Conservation (phyloP, 371 early-diverging fungal genomes). For the Dichotomocladium elegans region DNA sequence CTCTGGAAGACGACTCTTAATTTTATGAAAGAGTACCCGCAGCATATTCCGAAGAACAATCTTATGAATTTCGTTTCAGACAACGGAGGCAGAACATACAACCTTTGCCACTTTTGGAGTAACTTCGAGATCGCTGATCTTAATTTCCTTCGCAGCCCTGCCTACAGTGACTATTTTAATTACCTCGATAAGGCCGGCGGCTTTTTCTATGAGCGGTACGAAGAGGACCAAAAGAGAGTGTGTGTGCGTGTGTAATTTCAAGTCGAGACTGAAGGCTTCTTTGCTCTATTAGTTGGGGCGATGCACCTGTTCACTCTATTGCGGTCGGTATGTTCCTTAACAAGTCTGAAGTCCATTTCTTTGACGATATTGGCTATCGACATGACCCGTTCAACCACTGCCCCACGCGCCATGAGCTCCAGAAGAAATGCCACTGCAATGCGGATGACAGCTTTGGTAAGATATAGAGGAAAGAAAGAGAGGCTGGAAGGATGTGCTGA, state of each 20-base stretch:
- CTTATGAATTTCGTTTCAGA: conserved; percentile 33
- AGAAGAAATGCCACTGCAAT: conserved; percentile 53
- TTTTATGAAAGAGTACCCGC: conserved; percentile 53
- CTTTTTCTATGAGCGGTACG: conserved; percentile 87
- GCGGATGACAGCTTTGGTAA: conserved; percentile 51
- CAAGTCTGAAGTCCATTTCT: conserved; percentile 86
- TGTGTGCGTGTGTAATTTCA: too few relatives aligned
- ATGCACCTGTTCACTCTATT: conserved; percentile 96
- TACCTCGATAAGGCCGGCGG: conserved; percentile 84
- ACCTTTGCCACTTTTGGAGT: conserved; percentile 95
- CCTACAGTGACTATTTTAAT: conserved; percentile 76
- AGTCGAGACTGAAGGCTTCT: too few relatives aligned
- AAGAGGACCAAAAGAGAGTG: too few relatives aligned
- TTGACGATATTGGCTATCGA: conserved; percentile 85
- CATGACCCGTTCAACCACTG: conserved; percentile 74
- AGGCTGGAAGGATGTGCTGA: too few relatives aligned
- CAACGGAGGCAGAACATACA: conserved; percentile 42
- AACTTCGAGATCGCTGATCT: conserved; percentile 95
- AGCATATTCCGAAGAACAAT: conserved; percentile 26
- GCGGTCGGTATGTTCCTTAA: conserved; percentile 82
- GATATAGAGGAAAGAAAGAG: too few relatives aligned
- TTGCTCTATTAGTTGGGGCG: conserved; percentile 84
- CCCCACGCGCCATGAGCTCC: conserved; percentile 45
- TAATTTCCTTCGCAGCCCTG: conserved; percentile 69
- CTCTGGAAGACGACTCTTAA: conserved; percentile 66